Percentiles rank a stretch among this genome's conserved stretches.
These are phyloP conservation scores for Ustilago vetiveriae DNA, from an alignment of 1,284 basidiomycete species.

Conservation along the genomic window DNA sequence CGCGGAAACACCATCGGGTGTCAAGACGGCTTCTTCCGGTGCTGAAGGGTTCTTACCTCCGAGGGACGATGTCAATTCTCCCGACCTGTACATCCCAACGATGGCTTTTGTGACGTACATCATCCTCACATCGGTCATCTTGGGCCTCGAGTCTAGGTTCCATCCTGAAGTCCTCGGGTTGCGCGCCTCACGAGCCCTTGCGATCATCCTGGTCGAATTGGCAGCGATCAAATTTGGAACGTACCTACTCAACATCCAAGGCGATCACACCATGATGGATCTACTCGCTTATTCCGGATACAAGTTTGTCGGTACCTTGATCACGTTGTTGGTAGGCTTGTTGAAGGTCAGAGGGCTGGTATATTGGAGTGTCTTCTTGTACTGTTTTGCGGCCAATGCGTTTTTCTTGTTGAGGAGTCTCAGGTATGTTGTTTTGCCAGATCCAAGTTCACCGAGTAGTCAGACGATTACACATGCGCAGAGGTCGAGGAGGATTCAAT, in stretches of 20 bases:
- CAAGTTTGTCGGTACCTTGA: slow-evolving; percentile 79
- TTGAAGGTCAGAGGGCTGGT: slow-evolving; percentile 70
- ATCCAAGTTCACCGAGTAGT: slow-evolving; percentile 69
- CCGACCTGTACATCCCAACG: slow-evolving; percentile 93
- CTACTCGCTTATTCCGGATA: slow-evolving; percentile 84
- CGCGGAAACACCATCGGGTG: slow-evolving; percentile 17
- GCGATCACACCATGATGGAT: slow-evolving; percentile 73
- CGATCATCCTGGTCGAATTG: slow-evolving; percentile 74
- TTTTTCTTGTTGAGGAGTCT: slow-evolving; percentile 85
- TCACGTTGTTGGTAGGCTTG: slow-evolving; percentile 57
- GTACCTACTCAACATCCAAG: slow-evolving; percentile 86
- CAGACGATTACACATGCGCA: slow-evolving; percentile 81
- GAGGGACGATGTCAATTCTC: slow-evolving; percentile 92
- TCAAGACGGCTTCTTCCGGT: slow-evolving; percentile 24
- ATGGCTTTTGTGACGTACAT: slow-evolving; percentile 98
- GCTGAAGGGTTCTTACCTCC: slow-evolving; percentile 77
- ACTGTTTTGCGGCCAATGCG: slow-evolving; percentile 86
- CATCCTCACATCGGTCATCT: slow-evolving; percentile 80
- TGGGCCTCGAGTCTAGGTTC: slow-evolving; percentile 84
- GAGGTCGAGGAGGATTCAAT: slow-evolving; percentile 81
- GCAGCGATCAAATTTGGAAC: slow-evolving; percentile 87
- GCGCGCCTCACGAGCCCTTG: slow-evolving; percentile 79
- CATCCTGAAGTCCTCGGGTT: slow-evolving; percentile 89
- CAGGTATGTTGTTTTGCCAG: slow-evolving; percentile 86
- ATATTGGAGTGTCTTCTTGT: slow-evolving; percentile 79